A percentile compares a stretch with the other conserved stretches of the same genome.
Evolutionary conservation across 2,329 filamentous ascomycete genomes (phyloP).

Genomic region (Cladosporium halotolerans): DNA sequence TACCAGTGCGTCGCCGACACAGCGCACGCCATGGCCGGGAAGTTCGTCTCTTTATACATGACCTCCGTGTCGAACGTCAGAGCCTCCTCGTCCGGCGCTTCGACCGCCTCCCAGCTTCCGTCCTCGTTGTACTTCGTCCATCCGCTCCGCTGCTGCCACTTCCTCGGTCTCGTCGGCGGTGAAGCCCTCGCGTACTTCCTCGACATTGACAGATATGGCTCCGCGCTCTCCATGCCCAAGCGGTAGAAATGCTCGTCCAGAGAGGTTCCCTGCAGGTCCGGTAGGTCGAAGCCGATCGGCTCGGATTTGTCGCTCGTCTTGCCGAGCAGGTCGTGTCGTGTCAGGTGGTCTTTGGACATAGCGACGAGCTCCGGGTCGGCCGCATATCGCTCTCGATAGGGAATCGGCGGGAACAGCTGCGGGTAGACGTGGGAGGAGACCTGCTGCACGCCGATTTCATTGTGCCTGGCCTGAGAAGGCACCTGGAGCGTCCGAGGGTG

Average conservation of each 20-base stretch:
- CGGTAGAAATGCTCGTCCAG: slow-evolving; percentile 93
- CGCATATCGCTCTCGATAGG: slow-evolving; percentile 47
- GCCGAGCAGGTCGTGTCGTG: slow-evolving; percentile 76
- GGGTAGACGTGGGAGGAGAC: slow-evolving; percentile 74
- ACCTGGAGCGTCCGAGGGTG: slow-evolving; percentile 28
- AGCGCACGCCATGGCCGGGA: slow-evolving; percentile 95
- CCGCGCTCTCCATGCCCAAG: slow-evolving; percentile 77
- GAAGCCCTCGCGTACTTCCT: slow-evolving; percentile 64
- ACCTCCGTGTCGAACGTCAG: slow-evolving; percentile 95
- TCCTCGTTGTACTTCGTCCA: slow-evolving; percentile 90
- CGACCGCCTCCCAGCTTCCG: slow-evolving; percentile 64
- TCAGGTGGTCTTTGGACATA: slow-evolving; percentile 75
- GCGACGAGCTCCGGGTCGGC: slow-evolving; percentile 72
- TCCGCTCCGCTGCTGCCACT: slow-evolving; percentile 74
- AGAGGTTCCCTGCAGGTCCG: slow-evolving; percentile 67
- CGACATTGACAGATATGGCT: slow-evolving; percentile 71
- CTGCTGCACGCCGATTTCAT: slow-evolving; percentile 92
- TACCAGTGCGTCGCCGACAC: slow-evolving; percentile 90
- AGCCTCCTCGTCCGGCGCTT: slow-evolving; percentile 71
- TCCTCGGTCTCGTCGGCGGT: slow-evolving; percentile 54
- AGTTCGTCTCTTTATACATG: slow-evolving; percentile 87
- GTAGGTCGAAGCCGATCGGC: slow-evolving; percentile 82
- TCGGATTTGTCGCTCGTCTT: slow-evolving; percentile 72
- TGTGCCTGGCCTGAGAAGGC: slow-evolving; percentile 62
- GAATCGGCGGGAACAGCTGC: slow-evolving; percentile 67